Percentiles rank a stretch among this genome's conserved stretches.
phyloP scores from a whole-genome alignment of 306 rosid species.

The Spatholobus suberectus region DNA sequence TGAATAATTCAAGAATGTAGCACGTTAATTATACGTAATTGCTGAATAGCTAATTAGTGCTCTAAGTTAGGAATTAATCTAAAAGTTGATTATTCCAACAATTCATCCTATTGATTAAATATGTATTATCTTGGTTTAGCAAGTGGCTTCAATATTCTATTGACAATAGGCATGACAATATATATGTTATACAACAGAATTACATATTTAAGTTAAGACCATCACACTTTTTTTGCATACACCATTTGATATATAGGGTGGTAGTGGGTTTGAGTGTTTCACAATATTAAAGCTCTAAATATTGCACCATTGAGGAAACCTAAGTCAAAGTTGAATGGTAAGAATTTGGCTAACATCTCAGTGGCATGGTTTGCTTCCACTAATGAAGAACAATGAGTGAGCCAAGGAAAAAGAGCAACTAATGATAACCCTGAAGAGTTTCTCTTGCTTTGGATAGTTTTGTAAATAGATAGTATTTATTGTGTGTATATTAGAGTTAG shows the following conservation, averaged over 20 bases:
- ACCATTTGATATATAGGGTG: constrained; percentile 42
- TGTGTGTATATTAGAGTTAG: constrained; percentile 19
- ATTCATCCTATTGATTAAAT: too few species aligned
- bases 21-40: too few species aligned
- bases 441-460: not conserved
- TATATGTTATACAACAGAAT: too few species aligned
- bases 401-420: constrained; percentile 22
- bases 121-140: too few species aligned
- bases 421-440: not conserved
- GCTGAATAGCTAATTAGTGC: too few species aligned
- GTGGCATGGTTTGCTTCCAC: constrained; percentile 56
- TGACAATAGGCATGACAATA: too few species aligned
- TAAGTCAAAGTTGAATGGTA: constrained; percentile 40
- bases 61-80: too few species aligned
- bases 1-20: too few species aligned
- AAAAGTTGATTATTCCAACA: too few species aligned
- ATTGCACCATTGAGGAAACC: constrained; percentile 59
- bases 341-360: constrained; percentile 53
- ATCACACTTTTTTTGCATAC: too few species aligned
- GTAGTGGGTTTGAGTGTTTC: constrained; percentile 16
- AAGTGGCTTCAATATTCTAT: too few species aligned
- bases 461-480: constrained; percentile 47
- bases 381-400: constrained; percentile 40
- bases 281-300: constrained; percentile 69
- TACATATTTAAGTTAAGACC: too few species aligned